Base-by-base conservation (phyloP, 306 rosid genomes). In the Medicago arabica region DNA sequence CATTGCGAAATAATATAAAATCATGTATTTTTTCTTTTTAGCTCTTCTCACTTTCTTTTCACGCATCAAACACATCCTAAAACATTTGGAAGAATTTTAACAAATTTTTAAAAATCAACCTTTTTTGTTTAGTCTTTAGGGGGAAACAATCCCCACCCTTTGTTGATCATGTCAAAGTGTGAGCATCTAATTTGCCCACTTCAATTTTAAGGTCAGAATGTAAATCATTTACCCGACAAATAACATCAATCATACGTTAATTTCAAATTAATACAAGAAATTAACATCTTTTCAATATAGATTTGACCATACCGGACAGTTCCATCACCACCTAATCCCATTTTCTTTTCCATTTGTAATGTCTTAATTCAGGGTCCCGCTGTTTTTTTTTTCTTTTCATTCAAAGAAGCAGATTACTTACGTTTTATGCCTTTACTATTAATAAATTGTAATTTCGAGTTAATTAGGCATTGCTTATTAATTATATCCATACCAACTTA, bases 281-380 rank as follows among this genome's bases (percentile, higher is more conserved):
- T 2, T 59, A 59, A 23, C n/a, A 25, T 23, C 5, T 25, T 25
- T 59, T 23, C 16, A 25, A 59, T 2, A 59, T 12, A 13, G 13
- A 60, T 60, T 60, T 60, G 28, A 25, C 7, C 11, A 13, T 54
- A 54, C 28, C 31, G 12, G 21, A 54, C 7, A 54, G 31, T 54
- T 55, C 31, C 61, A 55, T 55, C 61, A 55, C 13, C 31, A 55
- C 61, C 61, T 55, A 55, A 55, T 9, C 61, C 31, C 61, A 55
- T 55, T 55, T 63, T 17, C 14, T n/a, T 63, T 63, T 63, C 69
- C 25, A 23, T 63, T 63, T 63, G 23, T 16, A 64, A 39, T 36
- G 31, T 38, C 69, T 64, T 16, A n/a, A 23, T 23, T 23, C 39
- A 18, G 34, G 69, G 31, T n/a, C 49, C 43, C 25, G 10, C 39